These are phyloP conservation scores for Saccharomycopsis sp. DNA, from an alignment of 805 yeast genomes.

Conservation along the genomic window DNA sequence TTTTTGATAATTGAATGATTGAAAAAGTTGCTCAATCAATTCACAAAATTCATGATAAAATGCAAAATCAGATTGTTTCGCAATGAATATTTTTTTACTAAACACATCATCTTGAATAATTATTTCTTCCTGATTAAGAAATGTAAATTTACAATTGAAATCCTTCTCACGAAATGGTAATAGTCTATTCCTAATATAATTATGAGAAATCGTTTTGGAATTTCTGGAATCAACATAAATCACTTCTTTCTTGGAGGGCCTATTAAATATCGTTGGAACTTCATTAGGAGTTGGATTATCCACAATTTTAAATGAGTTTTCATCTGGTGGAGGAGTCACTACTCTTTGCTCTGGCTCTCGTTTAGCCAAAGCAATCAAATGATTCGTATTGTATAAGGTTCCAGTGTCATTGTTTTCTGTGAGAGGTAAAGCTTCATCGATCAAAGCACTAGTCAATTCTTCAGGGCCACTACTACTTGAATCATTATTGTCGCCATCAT, in stretches of 20 bases:
- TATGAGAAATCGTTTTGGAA: background rate
- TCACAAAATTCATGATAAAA: constrained; percentile 13
- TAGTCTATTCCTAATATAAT: constrained; percentile 3
- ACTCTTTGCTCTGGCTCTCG: no score
- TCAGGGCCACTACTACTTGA: no score
- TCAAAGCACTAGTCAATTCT: no score
- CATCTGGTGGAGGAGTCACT: background rate
- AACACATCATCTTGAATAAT: background rate
- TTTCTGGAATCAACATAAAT: constrained; percentile 14
- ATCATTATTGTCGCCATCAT: constrained; percentile 1
- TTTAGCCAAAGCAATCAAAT: background rate
- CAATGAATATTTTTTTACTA: constrained; percentile 11
- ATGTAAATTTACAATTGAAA: constrained; percentile 19
- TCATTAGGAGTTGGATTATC: background rate
- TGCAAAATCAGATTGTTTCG: constrained; percentile 11
- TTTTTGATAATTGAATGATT: constrained; percentile 4
- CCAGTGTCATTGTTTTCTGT: background rate
- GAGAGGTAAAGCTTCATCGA: no score
- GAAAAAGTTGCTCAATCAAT: constrained; percentile 4
- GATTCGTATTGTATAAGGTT: background rate
- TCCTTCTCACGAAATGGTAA: constrained; percentile 18
- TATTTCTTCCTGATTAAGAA: constrained; percentile 1
- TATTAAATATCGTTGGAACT: background rate
- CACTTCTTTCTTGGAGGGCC: no score
- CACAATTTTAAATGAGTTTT: background rate